Conservation (phyloP, 257 asterid species). For the Petrea volubilis region DNA sequence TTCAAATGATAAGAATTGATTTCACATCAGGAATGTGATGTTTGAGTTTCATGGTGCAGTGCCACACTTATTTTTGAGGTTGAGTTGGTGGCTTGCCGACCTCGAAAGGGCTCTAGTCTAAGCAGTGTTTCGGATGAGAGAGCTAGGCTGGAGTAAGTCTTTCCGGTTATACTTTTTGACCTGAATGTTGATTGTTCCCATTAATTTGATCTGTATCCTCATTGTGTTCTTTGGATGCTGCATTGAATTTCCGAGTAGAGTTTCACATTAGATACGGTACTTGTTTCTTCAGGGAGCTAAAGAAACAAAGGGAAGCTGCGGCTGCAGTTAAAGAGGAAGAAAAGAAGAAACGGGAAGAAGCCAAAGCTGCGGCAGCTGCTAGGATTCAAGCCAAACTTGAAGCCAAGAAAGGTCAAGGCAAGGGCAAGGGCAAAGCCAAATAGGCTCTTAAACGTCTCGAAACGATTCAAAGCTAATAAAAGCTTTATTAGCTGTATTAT, state of each 20-base stretch:
- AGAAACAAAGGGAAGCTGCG: constrained; percentile 85
- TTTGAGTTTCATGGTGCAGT: constrained; percentile 45
- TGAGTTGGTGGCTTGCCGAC: constrained; percentile 93
- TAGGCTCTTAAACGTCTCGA: constrained; percentile 13
- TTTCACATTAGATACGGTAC: background rate
- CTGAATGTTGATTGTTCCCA: too few relatives aligned
- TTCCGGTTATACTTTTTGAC: background rate
- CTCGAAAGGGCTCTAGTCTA: constrained; percentile 88
- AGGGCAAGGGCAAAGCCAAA: constrained; percentile 88
- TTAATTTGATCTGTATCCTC: too few relatives aligned
- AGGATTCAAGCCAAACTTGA: constrained; percentile 94
- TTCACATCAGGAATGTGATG: background rate
- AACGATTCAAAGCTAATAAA: background rate
- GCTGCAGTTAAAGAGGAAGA: constrained; percentile 90
- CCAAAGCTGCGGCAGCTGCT: constrained; percentile 97
- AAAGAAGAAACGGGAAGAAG: constrained; percentile 98
- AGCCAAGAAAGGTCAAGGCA: constrained; percentile 80
- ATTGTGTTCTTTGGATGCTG: too few relatives aligned
- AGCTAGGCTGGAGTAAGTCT: constrained; percentile 91
- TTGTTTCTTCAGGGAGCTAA: constrained; percentile 59
- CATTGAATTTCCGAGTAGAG: too few relatives aligned
- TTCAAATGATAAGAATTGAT: background rate
- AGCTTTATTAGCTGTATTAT: background rate
- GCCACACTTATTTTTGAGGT: constrained; percentile 90
- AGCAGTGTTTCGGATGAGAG: constrained; percentile 89